Conservation (phyloP, 1,284 basidiomycete species). For the Retiboletus flavoniger region DNA sequence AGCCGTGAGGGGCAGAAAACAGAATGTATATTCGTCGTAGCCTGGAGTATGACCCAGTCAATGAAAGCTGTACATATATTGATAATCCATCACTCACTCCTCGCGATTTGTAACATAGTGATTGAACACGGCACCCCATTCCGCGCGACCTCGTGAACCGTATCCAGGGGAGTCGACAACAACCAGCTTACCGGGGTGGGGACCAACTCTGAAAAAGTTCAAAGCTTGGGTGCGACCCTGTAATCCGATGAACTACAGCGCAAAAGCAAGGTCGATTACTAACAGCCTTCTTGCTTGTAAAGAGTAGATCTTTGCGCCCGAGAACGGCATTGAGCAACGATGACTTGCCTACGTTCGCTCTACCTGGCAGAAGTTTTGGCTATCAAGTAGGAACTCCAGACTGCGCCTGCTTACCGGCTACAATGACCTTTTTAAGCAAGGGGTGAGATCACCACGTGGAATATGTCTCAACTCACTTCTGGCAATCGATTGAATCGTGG, state of each 20-base stretch:
- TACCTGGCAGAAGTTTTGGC: constrained; percentile 34
- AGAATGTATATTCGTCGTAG: constrained; percentile 67
- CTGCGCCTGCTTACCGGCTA: constrained; percentile 42
- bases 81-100: constrained; percentile 44
- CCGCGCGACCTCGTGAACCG: constrained; percentile 64
- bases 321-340: constrained; percentile 68
- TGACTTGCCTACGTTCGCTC: constrained; percentile 74
- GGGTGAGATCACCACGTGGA: not conserved
- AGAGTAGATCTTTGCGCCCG: constrained; percentile 53
- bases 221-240: constrained; percentile 69
- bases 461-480: constrained; percentile 40
- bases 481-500: constrained; percentile 48
- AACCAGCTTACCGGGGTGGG: constrained; percentile 53
- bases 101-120: constrained; percentile 57
- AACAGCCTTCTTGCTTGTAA: constrained; percentile 68
- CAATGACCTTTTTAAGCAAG: constrained; percentile 43
- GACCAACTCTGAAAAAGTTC: constrained; percentile 68
- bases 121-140: constrained; percentile 71
- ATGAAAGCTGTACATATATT: not conserved
- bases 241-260: not conserved
- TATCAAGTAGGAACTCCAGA: not conserved
- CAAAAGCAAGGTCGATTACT: constrained; percentile 21
- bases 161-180: constrained; percentile 79
- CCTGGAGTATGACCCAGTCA: constrained; percentile 36
- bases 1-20: constrained; percentile 63